Evolutionary conservation across 169 alveolate genomes (phyloP), one percentile per base, ranked within the genome.

Genomic region (Blepharisma undulans): DNA sequence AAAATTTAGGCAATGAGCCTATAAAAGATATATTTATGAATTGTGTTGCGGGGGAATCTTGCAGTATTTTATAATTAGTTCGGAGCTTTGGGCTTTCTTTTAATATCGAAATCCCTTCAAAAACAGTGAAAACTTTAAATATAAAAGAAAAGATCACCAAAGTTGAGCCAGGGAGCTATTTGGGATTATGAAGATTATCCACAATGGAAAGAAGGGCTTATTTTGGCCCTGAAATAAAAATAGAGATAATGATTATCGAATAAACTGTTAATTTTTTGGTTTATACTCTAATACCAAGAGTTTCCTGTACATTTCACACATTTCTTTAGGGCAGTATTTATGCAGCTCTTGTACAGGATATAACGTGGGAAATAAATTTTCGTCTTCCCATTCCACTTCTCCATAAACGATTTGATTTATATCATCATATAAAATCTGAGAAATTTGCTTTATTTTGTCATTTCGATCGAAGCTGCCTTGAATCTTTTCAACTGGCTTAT

Each of bases 281-380:
- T n/a, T n/a, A n/a, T n/a, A n/a, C n/a, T n/a, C n/a, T n/a, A n/a
- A n/a, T n/a, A n/a, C n/a, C n/a, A n/a, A n/a, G n/a, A n/a, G n/a
- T n/a, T n/a, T n/a, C n/a, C n/a, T n/a, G 76, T 82, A 82, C 25
- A 82, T 8, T 8, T 82, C 89, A n/a, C 89, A 82, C 89, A 82
- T 82, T 22, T 34, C 89, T 59, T 48, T 82, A 18, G 89, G 89
- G 78, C 89, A 82, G 8, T 82, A 32, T 22, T 82, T 74, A 30
- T 82, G 89, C 30, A 82, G 8, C 16, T 22, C 34, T n/a, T 5
- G 22, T 14, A 82, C 22, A 82, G 89, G 78, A 72, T 82, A 82
- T 6, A 48, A 22, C 1, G 74, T 10, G n/a, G 18, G 32, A 4
- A 34, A 34, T 5, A 82, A n/a, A 30, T 34, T 22, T 32, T 8